Conservation (phyloP, 257 asterid species). For the Solanum chiquidenum region DNA sequence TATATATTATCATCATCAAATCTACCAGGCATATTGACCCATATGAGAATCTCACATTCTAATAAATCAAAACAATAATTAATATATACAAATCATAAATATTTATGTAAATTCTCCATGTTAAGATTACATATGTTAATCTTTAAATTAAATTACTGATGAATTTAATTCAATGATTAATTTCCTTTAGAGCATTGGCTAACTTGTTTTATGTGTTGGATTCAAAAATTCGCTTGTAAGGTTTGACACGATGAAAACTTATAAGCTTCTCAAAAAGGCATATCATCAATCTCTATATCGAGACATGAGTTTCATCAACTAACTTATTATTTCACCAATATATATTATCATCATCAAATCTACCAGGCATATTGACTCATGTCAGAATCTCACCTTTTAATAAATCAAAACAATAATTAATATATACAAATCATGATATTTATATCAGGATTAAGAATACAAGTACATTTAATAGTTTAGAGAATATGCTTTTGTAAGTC, state of each 20-base stretch:
- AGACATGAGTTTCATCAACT: not conserved
- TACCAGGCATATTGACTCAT: not conserved
- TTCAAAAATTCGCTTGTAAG: not conserved
- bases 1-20: too few species aligned
- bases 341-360: not conserved
- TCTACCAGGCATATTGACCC: not conserved
- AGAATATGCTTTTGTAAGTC: not conserved
- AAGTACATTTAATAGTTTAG: not conserved
- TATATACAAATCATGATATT: not conserved
- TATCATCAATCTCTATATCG: not conserved
- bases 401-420: too few species aligned
- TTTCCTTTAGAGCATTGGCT: not conserved
- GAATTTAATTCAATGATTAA: too few species aligned
- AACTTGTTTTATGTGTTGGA: not conserved
- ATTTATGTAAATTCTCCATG: too few species aligned
- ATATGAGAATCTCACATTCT: not conserved
- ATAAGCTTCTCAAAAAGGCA: not conserved
- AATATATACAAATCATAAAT: too few species aligned
- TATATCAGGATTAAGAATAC: not conserved
- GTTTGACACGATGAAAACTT: not conserved
- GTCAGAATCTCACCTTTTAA: not conserved
- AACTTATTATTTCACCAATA: not conserved
- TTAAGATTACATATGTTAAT: too few species aligned
- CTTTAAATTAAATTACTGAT: not conserved
- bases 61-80: not conserved